Evolutionary conservation across 345 rosid species (phyloP), one percentile per base, ranked within the genome.

Genomic region (Salix purpurea): DNA sequence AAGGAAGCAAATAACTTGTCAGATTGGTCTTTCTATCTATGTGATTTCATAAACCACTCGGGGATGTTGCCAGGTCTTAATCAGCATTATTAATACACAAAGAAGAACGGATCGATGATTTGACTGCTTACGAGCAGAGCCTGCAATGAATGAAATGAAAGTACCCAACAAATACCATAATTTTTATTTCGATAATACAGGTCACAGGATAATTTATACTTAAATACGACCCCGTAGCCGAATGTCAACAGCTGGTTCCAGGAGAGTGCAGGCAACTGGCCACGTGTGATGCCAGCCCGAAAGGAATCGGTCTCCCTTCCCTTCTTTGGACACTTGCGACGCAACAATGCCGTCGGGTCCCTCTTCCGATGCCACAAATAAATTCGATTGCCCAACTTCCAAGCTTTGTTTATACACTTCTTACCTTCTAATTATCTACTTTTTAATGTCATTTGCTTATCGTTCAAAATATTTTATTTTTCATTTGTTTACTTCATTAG

Each of bases 251-350:
- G 74, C 24, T 77, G 77, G 74, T 79, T 79, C 85, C 69, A 73
- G 67, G 68, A 58, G 54, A 28, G 50, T n/a, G 44, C 28, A 74
- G 71, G 69, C 77, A 79, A 44, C 67, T 48, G 78, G 69, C 84
- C 88, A 88, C 85, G 86, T 84, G 88, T 81, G 80, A 71, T 81
- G 77, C 69, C 74, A 79, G 79, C 82, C 83, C 86, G 62, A 46
- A 78, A 74, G 79, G 82, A 54, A 76, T 76, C 80, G 76, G 80
- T 72, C 83, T 85, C 87, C 76, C 15, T n/a, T 24, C 28, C 74
- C 69, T 30, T 50, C 74, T 66, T 75, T 61, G 89, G 79, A 75
- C 88, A 60, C 44, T 74, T 81, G 65, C 62, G 39, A 79, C 67
- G 82, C 84, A 42, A 81, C 85, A 71, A 77, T 60, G 71, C 76